Base-by-base conservation (phyloP, 2,329 filamentous ascomycete species). In the Tympanopsis confertula region DNA sequence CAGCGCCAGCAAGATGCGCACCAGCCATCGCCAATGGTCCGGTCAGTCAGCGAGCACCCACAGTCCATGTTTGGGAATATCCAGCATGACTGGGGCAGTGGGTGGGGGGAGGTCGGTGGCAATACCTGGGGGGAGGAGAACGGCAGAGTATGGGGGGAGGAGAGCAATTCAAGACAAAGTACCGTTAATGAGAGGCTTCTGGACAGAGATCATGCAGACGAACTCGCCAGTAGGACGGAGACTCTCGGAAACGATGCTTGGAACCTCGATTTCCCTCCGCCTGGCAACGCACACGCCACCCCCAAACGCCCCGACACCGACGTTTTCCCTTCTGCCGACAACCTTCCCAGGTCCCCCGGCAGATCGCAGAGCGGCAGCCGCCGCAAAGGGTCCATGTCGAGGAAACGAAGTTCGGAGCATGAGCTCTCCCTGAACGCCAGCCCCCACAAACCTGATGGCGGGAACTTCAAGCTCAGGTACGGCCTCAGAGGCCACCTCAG, bases 401-500 rank as follows among this genome's bases (percentile, higher is more conserved):
- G 82, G 39, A 71, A 84, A 47, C 70, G 78, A 45, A 84, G 78
- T 43, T 66, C 74, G 5, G 87, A 94, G 15, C 68, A 77, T 33
- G 75, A 79, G 28, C 53, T 78, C 26, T 67, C 69, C 1, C 50
- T 75, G 20, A 68, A 66, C 37, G 51, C 62, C 2, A 46, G 62
- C 24, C 52, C 55, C 3, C 67, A 76, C 39, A 84, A 79, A 51
- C 59, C 68, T 1, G 88, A 95, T 42, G 74, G 68, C 19, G 73
- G 78, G 13, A 86, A 74, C 47, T 96, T 96, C 64, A 95, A 93
- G 58, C 80, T 96, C 41, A 78, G 87, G 37, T 96, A 94, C 53
- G 89, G 87, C 4, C 69, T 98, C 4, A 74, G 89, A 38, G 91
- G 91, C 2, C 91, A 98, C 56, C 71, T 98, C 2, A 87, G 96